These are phyloP conservation scores for Angophora floribunda DNA, from an alignment of 345 rosid genomes.

Conservation along the genomic window DNA sequence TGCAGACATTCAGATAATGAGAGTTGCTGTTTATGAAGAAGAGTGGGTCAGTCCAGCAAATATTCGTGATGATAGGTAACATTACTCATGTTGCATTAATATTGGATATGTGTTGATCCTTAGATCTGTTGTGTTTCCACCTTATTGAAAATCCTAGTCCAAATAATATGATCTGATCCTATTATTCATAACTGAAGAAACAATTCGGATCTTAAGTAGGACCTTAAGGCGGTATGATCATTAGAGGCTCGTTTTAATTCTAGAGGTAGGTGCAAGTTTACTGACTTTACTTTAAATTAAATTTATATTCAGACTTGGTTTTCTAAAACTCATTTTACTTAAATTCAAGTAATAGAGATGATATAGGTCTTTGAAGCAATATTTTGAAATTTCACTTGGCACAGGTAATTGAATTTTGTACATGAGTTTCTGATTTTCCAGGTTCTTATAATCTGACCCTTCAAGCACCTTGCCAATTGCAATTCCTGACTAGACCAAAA, in stretches of 20 bases:
- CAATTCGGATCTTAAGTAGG: background rate
- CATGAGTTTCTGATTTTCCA: background rate
- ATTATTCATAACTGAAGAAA: background rate
- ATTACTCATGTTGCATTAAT: background rate
- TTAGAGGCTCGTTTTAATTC: background rate
- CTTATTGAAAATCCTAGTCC: background rate
- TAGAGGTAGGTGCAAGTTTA: background rate
- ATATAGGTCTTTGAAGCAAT: background rate
- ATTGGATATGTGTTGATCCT: background rate
- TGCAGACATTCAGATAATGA: constrained; percentile 77
- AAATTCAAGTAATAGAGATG: background rate
- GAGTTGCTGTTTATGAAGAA: constrained; percentile 91
- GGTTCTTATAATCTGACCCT: background rate
- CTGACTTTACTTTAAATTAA: background rate
- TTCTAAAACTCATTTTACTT: background rate
- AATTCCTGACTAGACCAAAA: background rate
- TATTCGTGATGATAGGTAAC: constrained; percentile 47
- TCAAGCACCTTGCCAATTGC: background rate
- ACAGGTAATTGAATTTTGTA: background rate
- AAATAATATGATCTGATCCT: background rate
- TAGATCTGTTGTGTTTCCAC: background rate
- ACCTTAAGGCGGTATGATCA: background rate
- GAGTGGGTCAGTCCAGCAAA: constrained; percentile 76
- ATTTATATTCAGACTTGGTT: background rate
- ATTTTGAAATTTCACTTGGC: background rate